phyloP scores from a whole-genome alignment of 2,329 filamentous ascomycete species.

The Trichoderma brevicompactum region DNA sequence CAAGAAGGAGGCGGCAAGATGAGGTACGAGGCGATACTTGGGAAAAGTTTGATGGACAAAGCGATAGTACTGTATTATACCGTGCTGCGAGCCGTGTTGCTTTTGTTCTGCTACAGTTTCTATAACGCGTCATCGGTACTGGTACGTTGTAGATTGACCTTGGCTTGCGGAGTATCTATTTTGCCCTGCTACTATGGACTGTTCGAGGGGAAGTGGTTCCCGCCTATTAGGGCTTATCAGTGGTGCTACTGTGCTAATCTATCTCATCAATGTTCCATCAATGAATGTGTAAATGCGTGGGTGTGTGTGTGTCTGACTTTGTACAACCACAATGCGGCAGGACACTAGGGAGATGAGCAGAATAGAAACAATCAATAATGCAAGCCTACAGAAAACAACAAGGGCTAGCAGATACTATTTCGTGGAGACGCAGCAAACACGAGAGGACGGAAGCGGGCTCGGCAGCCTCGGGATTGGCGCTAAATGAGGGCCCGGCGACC shows the following conservation, averaged over 20 bases:
- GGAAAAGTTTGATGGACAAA: neutral
- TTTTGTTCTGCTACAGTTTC: constrained; percentile 2
- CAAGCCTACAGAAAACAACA: neutral
- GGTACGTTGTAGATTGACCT: neutral
- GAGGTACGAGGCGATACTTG: constrained; percentile 10
- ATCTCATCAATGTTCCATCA: no score
- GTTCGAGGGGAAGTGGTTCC: neutral
- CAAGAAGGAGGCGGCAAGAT: neutral
- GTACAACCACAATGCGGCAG: no score
- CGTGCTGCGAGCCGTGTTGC: constrained; percentile 1
- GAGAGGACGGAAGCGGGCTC: constrained; percentile 16
- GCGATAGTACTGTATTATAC: neutral
- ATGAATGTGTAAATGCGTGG: no score
- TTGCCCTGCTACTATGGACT: constrained; percentile 5
- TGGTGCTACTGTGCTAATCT: neutral
- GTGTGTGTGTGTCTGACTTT: no score
- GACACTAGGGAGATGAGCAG: no score
- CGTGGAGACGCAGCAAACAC: constrained; percentile 10
- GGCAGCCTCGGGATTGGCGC: constrained; percentile 19
- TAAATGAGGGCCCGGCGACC: neutral
- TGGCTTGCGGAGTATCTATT: constrained; percentile 13
- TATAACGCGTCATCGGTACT: constrained; percentile 4
- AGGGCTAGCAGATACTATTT: neutral
- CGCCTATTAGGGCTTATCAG: constrained; percentile 16
- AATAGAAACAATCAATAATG: neutral